Base-by-base conservation (phyloP, 2,329 filamentous ascomycete species). In the Alternaria brassicicola region DNA sequence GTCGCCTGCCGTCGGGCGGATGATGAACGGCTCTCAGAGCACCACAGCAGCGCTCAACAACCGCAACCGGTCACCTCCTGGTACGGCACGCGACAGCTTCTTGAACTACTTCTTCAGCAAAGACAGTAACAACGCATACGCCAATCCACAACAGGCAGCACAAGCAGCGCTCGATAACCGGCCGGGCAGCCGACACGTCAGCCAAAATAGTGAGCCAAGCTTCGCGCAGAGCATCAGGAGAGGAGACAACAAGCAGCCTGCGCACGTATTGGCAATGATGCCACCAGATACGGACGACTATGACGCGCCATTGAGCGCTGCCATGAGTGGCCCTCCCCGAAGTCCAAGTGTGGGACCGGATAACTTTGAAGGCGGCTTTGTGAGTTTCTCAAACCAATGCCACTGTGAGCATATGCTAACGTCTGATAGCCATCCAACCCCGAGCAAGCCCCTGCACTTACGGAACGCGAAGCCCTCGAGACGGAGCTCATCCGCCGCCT, bases 101-200 rank as follows among this genome's bases (percentile, higher is more conserved):
- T 79, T 99, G 62, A 98, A 94, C 79, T 99, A 99, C 79, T 99
- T 99, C 80, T 99, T 99, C 72, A 93, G 95, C 69, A 98, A 99
- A 76, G 95, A 99, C 61, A 91, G 91, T 45, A 83, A 86, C 36
- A 78, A 83, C 59, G 72, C 81, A 36, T 64, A 68, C 43, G 61
- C 65, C 35, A 71, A 67, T 71, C 73, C 69, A 58, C 76, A 77
- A 62, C 76, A 78, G 78, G 75, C 78, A 28, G 74, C 78, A 65
- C 81, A 78, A 63, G 77, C 64, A 56, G 71, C 66, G 33, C 60
- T 77, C 31, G 73, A 76, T 28, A 74, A 73, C 54, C 65, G 77
- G 48, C 77, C 77, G 12, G 79, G 78, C 12, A 80, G 78, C 66
- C 84, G 93, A 65, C 92, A 96, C 73, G 88, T 92, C 48, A 93